A percentile compares a stretch with the other conserved stretches of the same genome.
phyloP scores from a whole-genome alignment of 139 green algal species.

The Chlorella vulgaris region DNA sequence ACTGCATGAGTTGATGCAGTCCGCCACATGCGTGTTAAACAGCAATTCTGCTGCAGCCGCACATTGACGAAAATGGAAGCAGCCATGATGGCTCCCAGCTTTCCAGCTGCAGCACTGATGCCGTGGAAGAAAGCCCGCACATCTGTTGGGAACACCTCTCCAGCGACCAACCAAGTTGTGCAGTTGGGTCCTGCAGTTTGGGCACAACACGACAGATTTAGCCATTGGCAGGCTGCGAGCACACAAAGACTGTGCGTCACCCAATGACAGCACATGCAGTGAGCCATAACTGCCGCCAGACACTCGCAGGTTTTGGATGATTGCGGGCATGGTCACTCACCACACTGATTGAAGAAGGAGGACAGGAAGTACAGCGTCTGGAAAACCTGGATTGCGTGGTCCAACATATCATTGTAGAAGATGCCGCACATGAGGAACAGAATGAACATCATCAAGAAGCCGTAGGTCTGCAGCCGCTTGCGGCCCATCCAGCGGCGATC shows the following conservation, averaged over 20 bases:
- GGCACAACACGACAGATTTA: no score
- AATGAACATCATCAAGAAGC: slow-evolving; percentile 64
- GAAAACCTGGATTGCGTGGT: slow-evolving; percentile 32
- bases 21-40: no score
- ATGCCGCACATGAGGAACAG: slow-evolving; percentile 72
- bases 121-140: slow-evolving; percentile 64
- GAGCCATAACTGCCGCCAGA: no score
- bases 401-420: slow-evolving; percentile 52
- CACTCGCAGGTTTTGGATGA: no score
- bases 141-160: slow-evolving; percentile 58
- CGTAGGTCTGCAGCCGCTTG: slow-evolving; percentile 59
- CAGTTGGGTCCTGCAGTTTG: no score
- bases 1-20: not conserved
- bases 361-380: slow-evolving; percentile 79
- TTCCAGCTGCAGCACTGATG: slow-evolving; percentile 58
- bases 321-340: no score
- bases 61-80: slow-evolving; percentile 50
- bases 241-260: no score
- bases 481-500: slow-evolving; percentile 68
- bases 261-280: no score
- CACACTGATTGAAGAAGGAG: slow-evolving; percentile 82
- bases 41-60: not conserved
- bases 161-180: slow-evolving; percentile 59
- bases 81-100: slow-evolving; percentile 63
- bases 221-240: no score